These are phyloP conservation scores for Symbiotaphrina buchneri DNA, from an alignment of 495 filamentous ascomycete species.

Conservation along the genomic window DNA sequence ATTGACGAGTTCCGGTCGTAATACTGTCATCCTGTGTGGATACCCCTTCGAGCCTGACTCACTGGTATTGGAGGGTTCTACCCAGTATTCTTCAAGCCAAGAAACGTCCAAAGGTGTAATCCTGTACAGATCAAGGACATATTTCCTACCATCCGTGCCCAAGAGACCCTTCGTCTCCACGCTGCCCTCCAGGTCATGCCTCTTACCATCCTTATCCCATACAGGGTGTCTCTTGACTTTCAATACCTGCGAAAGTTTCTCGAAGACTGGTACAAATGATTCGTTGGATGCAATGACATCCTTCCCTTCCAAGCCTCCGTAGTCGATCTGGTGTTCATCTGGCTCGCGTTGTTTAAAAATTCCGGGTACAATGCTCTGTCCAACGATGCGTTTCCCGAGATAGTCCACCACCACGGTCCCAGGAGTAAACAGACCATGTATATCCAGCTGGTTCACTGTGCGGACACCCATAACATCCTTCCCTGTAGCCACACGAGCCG, in stretches of 20 bases:
- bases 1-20: constrained; percentile 78
- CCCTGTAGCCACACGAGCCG: constrained; percentile 83
- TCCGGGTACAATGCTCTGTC: constrained; percentile 93
- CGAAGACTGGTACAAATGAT: constrained; percentile 64
- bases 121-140: constrained; percentile 89
- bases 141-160: constrained; percentile 93
- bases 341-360: constrained; percentile 98
- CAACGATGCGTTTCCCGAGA: constrained; percentile 88
- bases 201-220: constrained; percentile 89
- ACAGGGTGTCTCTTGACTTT: constrained; percentile 86
- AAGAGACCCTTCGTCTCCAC: constrained; percentile 96
- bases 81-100: constrained; percentile 63
- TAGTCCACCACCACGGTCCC: constrained; percentile 96
- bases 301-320: constrained; percentile 93
- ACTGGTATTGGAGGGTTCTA: constrained; percentile 11
- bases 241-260: constrained; percentile 70
- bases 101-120: constrained; percentile 76
- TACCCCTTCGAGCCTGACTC: constrained; percentile 33
- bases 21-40: constrained; percentile 85
- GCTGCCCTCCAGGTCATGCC: constrained; percentile 81
- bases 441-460: constrained; percentile 90
- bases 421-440: constrained; percentile 78
- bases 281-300: constrained; percentile 82
- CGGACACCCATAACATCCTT: constrained; percentile 92
- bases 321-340: constrained; percentile 96